These are phyloP conservation scores for Vitis rupestris DNA, from an alignment of 164 flowering plant genomes.

Conservation along the genomic window DNA sequence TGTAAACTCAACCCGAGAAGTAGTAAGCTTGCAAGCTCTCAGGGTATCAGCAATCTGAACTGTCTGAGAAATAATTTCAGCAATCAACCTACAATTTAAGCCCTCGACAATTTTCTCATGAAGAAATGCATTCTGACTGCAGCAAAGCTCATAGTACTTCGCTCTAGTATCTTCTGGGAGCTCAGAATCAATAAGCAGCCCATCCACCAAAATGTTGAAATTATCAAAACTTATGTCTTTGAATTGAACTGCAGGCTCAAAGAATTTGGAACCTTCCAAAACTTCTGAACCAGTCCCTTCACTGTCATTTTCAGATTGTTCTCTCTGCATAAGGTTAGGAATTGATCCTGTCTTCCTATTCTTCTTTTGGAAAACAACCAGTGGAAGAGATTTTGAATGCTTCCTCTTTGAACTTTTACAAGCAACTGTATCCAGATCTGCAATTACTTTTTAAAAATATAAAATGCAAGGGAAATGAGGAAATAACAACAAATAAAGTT, in stretches of 20 bases:
- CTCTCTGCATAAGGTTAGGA: constrained; percentile 12
- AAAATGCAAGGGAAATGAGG: background rate
- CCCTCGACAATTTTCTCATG: constrained; percentile 37
- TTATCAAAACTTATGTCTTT: constrained; percentile 28
- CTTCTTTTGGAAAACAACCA: constrained; percentile 14
- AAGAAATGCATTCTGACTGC: constrained; percentile 33
- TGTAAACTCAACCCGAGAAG: constrained; percentile 29
- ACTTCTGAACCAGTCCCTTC: constrained; percentile 31
- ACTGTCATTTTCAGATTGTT: constrained; percentile 35
- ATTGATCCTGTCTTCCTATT: constrained; percentile 1
- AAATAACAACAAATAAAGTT: background rate
- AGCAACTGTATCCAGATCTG: background rate
- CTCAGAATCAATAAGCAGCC: constrained; percentile 33
- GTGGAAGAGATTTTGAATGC: constrained; percentile 22
- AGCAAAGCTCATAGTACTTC: constrained; percentile 46
- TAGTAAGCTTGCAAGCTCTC: constrained; percentile 31
- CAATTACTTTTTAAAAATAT: background rate
- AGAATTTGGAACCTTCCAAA: constrained; percentile 23
- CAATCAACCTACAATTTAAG: constrained; percentile 23
- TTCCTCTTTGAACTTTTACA: constrained; percentile 19
- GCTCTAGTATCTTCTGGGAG: constrained; percentile 22
- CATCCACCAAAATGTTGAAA: constrained; percentile 34
- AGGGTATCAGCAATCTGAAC: constrained; percentile 46
- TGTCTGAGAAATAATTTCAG: constrained; percentile 40
- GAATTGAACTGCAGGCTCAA: constrained; percentile 21